Conservation (phyloP, 1,284 basidiomycete species). For the Fomes fomentarius region DNA sequence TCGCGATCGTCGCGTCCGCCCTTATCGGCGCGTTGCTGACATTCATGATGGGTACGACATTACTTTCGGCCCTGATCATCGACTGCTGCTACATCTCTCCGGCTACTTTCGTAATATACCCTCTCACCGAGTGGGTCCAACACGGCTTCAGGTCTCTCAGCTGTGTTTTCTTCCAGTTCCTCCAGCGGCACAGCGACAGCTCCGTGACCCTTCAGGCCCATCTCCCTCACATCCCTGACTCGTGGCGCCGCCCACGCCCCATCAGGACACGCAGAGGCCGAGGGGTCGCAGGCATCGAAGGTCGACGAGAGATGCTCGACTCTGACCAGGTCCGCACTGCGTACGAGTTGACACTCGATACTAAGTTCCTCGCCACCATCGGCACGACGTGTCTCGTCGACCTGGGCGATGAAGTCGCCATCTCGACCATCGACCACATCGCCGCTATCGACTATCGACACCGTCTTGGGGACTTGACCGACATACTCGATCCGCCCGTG, state of each 20-base stretch:
- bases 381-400: background rate
- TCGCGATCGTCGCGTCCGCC: background rate
- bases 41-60: background rate
- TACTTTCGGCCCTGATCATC: slow-evolving; percentile 3
- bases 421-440: background rate
- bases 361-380: background rate
- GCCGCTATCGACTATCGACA: background rate
- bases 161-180: no score
- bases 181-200: background rate
- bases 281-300: background rate
- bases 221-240: background rate
- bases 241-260: background rate
- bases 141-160: background rate
- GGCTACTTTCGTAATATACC: background rate
- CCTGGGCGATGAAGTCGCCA: background rate
- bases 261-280: background rate
- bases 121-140: background rate
- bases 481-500: background rate
- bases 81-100: slow-evolving; percentile 3
- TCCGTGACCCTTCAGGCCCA: no score
- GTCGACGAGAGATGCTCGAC: background rate
- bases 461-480: background rate
- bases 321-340: background rate
- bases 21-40: background rate
- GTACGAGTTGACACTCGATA: background rate